phyloP scores from a whole-genome alignment of 192 early-diverging fungal species.

The Pilobolus umbonatus region DNA sequence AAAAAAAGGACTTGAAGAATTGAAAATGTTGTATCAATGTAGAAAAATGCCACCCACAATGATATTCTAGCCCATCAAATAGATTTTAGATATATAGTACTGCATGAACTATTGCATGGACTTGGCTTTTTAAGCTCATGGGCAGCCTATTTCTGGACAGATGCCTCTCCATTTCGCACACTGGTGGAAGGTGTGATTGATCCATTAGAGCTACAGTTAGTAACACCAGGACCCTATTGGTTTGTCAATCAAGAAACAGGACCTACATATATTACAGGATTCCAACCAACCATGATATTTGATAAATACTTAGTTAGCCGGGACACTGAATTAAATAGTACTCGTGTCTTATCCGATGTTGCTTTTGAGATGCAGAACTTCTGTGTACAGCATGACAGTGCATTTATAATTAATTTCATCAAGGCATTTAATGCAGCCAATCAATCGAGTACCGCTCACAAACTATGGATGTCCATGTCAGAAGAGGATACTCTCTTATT shows the following conservation, averaged over 20 bases:
- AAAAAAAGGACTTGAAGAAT: too few species aligned
- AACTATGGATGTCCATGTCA: conserved; percentile 12
- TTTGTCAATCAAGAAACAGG: conserved; percentile 19
- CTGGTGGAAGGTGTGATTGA: conserved; percentile 15
- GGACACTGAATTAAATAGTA: not conserved
- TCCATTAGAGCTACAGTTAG: conserved; percentile 8
- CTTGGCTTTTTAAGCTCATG: conserved; percentile 30
- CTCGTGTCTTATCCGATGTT: conserved; percentile 5
- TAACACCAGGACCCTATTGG: conserved; percentile 22
- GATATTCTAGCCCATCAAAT: conserved; percentile 21
- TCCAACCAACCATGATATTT: conserved; percentile 35
- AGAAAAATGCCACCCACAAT: too few species aligned
- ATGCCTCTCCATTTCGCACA: conserved; percentile 14
- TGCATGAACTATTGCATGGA: conserved; percentile 32
- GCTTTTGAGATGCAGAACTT: conserved; percentile 30
- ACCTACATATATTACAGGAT: conserved; percentile 27
- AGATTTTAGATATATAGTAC: conserved; percentile 24
- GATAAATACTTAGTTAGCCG: conserved; percentile 24
- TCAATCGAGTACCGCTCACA: conserved; percentile 17
- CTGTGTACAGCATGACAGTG: conserved; percentile 16
- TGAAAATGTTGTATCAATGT: too few species aligned
- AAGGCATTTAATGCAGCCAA: conserved; percentile 19
- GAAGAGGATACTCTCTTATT: conserved; percentile 1
- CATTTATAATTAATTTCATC: conserved; percentile 32
- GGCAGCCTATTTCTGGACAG: conserved; percentile 24